Percentiles rank a stretch among this genome's conserved stretches.
phyloP scores from a whole-genome alignment of 345 rosid species.

The Eucalyptus victrix region DNA sequence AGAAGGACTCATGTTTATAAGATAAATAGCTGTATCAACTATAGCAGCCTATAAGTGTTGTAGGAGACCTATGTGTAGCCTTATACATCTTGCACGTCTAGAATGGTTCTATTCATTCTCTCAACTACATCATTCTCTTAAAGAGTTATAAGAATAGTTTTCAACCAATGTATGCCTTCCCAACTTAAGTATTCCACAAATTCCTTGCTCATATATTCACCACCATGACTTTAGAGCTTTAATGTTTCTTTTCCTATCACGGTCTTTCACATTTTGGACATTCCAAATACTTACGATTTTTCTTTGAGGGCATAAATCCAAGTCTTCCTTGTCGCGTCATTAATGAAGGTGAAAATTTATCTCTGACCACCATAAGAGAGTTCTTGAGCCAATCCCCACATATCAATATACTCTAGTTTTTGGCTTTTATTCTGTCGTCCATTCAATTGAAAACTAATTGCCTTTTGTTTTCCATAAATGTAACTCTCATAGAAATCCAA shows the following conservation, averaged over 20 bases:
- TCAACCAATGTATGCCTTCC: not conserved
- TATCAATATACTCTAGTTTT: too few relatives aligned
- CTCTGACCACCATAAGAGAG: not conserved
- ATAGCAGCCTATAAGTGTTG: not conserved
- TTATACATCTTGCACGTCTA: not conserved
- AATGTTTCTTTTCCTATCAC: too few relatives aligned
- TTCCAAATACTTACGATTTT: not conserved
- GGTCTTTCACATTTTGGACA: not conserved
- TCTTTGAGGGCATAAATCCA: not conserved
- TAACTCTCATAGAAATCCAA: not conserved
- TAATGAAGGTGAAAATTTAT: not conserved
- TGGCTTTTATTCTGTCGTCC: fast-evolving
- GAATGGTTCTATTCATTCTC: too few relatives aligned
- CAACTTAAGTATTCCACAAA: not conserved
- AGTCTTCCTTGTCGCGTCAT: fast-evolving
- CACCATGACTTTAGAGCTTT: not conserved
- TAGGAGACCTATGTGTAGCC: not conserved
- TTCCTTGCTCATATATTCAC: not conserved
- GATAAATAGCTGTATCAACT: not conserved
- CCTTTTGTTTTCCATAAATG: too few relatives aligned
- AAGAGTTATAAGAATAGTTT: not conserved
- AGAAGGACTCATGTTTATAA: too few relatives aligned
- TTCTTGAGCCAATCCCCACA: not conserved
- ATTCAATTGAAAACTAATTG: too few relatives aligned
- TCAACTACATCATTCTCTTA: too few relatives aligned